A percentile compares a stretch with the other conserved stretches of the same genome.
These are phyloP conservation scores for Eimeria mitis DNA, from an alignment of 169 alveolate species.

Conservation along the genomic window DNA sequence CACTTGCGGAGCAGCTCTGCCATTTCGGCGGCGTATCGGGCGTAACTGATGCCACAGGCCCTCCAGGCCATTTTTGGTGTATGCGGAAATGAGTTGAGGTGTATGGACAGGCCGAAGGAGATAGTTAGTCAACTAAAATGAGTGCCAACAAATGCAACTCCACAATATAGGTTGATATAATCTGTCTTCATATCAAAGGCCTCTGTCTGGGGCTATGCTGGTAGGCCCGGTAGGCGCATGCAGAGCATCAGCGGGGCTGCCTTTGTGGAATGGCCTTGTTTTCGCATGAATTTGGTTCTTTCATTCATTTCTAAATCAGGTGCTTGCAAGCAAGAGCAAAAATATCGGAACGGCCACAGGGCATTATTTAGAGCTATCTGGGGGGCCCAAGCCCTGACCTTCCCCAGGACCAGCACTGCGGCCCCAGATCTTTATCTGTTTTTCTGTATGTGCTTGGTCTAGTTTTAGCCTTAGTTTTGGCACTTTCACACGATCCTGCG, in stretches of 20 bases:
- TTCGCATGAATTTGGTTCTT: not conserved
- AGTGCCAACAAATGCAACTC: not conserved
- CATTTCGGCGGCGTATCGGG: constrained; percentile 80
- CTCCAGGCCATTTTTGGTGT: constrained; percentile 60
- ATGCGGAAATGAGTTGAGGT: not conserved
- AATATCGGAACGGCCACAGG: not conserved
- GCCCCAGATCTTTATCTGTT: not conserved
- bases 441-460: not conserved
- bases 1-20: constrained; percentile 75
- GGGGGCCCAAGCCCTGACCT: constrained; percentile 39
- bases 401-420: constrained; percentile 14
- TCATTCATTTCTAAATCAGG: not conserved
- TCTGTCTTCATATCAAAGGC: not conserved
- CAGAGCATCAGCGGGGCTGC: constrained; percentile 28
- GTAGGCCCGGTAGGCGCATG: constrained; percentile 28
- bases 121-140: not conserved
- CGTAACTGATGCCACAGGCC: constrained; percentile 48
- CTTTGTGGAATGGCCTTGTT: not conserved
- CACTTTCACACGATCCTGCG: not conserved
- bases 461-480: not conserved
- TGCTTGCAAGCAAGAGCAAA: not conserved
- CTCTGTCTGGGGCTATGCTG: not conserved
- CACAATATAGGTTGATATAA: not conserved
- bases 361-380: constrained; percentile 14
- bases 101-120: not conserved